Percentiles rank a stretch among this genome's conserved stretches.
These are phyloP conservation scores for Mycena polygramma DNA, from an alignment of 768 basidiomycete species.

Conservation along the genomic window DNA sequence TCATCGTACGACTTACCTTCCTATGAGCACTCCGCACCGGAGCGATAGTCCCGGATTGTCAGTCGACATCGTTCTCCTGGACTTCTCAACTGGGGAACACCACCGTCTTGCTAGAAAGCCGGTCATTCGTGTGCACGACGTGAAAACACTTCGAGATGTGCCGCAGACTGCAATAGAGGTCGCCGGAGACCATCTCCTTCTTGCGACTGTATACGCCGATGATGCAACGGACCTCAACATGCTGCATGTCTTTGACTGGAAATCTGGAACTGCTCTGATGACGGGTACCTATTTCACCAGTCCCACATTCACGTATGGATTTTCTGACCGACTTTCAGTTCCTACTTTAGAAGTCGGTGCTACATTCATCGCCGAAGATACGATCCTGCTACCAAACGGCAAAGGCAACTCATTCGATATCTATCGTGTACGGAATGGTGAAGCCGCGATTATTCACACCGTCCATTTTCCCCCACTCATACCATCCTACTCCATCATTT, in stretches of 20 bases:
- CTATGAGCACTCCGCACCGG: neutral
- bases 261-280: neutral
- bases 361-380: neutral
- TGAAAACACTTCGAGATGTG: too few species aligned
- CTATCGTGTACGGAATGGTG: neutral
- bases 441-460: neutral
- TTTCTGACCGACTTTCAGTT: neutral
- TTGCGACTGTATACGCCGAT: neutral
- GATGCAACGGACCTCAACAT: neutral
- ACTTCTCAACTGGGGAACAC: neutral
- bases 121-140: neutral
- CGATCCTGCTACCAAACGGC: neutral
- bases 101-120: neutral
- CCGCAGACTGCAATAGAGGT: neutral
- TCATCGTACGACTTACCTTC: neutral
- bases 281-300: neutral
- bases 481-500: neutral
- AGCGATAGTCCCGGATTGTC: neutral
- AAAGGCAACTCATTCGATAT: neutral
- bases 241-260: neutral
- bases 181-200: neutral
- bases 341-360: neutral
- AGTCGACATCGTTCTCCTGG: slow-evolving; percentile 2
- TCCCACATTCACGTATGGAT: too few species aligned
- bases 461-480: neutral